Evolutionary conservation across 371 early-diverging fungal genomes (phyloP), one percentile per base, ranked within the genome.

Genomic region (Mortierella polycephala): DNA sequence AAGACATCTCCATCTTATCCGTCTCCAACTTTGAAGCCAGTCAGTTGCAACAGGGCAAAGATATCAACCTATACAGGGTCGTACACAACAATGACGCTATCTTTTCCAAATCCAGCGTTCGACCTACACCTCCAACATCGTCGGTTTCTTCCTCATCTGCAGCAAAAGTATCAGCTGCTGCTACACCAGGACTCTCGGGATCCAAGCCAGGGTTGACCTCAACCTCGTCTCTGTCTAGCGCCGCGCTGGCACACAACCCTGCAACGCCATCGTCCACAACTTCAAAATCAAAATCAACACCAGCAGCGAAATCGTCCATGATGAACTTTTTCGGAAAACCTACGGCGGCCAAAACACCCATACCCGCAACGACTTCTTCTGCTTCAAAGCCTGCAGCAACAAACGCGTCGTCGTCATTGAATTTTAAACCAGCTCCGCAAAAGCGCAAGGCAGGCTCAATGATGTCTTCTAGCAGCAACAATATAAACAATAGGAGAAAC

Each of bases 271-370:
- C 62, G 9, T 30, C 58, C 44, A 23, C 61, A 1, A 11, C 57
- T 5, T 45, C 62, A 18, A 52, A 57, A 14, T 37, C 56, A 13
- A 39, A 60, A 54, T 20, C 62, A 12, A 45, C 63, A 42, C 18
- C 73, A 21, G 39, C 64, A 20, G 30, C 62, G 9, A 81, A 75
- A 20, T 30, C 67, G 0, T 77, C 81, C 0, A 54, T 81, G 58
- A 64, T 62, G 73, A 81, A 54, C 20, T 77, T 77, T 44, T 71
- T 77, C 30, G 77, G 77, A 21, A 77, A 77, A 23, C 61, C 66
- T 51, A 11, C 55, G 6, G 10, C 58, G 16, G n/a, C 52, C 13
- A 13, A 69, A 30, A 30, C 65, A 4, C 1, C 61, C 13, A 6
- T 62, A 11, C 5, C 58, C 0, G 30, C 62, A 13, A 50, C 62